Evolutionary conservation across 2,329 filamentous ascomycete species (phyloP), one percentile per base, ranked within the genome.

Genomic region (Thielaviopsis populi): DNA sequence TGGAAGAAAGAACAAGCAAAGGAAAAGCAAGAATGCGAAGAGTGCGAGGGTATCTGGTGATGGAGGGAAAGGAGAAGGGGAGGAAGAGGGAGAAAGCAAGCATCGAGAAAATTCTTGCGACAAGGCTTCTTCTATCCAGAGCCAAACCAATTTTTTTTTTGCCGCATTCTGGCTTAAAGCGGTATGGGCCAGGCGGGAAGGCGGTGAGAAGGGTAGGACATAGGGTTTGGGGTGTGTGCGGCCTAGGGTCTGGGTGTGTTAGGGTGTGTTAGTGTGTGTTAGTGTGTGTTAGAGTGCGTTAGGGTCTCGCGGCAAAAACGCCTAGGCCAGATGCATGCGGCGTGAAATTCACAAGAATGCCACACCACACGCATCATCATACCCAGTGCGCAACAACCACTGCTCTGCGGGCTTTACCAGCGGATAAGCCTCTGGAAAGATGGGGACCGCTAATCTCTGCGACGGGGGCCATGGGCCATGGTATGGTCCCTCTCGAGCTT

Each of bases 121-220:
- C 63, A 62, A 65, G 63, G 59, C 60, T 65, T 41, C 40, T 46
- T 46, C 17, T 53, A 61, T 65, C 65, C 67, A 68, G 68, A 67
- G 65, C 66, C 66, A 69, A 67, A 67, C 67, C 63, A 67, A 67
- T 67, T 63, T 61, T 66, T 66, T 63, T 66, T 63, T 62, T 66
- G 60, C 62, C 66, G 56, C 50, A 27, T 41, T 30, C 56, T 58
- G 56, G 27, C 24, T 58, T 10, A 63, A 58, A 19, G 33, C 48
- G 59, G 19, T 59, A 43, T 41, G 8, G 33, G 2, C 17, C 24
- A 41, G 41, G n/a, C 3, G 1, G 4, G 19, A 58, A 65, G 59
- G 63, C 63, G 63, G 63, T 65, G 43, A 65, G n/a, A n/a, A n/a
- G 19, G 24, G 50, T 6, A 3, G 13, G 6, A 15, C 6, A 11